A percentile compares a stretch with the other conserved stretches of the same genome.
Conservation (phyloP, 352 stramenopile species). For the Thalassiosira exigua region DNA sequence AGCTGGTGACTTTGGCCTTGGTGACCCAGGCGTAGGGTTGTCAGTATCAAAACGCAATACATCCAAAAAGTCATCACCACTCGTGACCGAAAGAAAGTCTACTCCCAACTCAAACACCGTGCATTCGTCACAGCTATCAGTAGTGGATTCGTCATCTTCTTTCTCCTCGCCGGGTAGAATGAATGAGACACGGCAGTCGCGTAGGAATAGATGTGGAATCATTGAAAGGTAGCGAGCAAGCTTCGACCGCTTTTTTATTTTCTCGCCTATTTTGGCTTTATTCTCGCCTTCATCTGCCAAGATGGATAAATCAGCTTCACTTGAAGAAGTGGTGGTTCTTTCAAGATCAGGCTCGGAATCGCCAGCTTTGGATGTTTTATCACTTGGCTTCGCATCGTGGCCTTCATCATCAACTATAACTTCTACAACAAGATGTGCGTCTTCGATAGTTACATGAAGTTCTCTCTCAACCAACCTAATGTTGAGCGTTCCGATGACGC, state of each 20-base stretch:
- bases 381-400: too few relatives aligned
- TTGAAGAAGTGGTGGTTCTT: constrained; percentile 30
- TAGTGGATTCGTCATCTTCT: constrained; percentile 43
- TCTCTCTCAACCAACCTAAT: constrained; percentile 72
- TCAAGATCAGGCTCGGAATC: constrained; percentile 20
- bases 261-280: constrained; percentile 61
- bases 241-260: constrained; percentile 70
- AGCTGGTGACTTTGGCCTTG: constrained; percentile 2
- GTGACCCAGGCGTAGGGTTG: constrained; percentile 3
- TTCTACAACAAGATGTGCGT: constrained; percentile 78
- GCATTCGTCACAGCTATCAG: constrained; percentile 33
- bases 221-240: constrained; percentile 64
- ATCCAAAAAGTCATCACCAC: constrained; percentile 74
- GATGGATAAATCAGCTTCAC: constrained; percentile 28
- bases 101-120: constrained; percentile 75
- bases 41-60: constrained; percentile 57
- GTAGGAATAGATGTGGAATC: constrained; percentile 79
- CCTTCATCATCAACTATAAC: constrained; percentile 45
- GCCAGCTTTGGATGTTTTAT: too few relatives aligned
- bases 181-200: constrained; percentile 70
- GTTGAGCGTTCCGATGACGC: constrained; percentile 74
- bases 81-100: constrained; percentile 78
- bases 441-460: constrained; percentile 78
- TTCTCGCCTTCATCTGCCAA: constrained; percentile 33
- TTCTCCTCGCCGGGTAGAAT: constrained; percentile 65